Conservation (phyloP, 2,329 filamentous ascomycete genomes). For the Gremmenia infestans region DNA sequence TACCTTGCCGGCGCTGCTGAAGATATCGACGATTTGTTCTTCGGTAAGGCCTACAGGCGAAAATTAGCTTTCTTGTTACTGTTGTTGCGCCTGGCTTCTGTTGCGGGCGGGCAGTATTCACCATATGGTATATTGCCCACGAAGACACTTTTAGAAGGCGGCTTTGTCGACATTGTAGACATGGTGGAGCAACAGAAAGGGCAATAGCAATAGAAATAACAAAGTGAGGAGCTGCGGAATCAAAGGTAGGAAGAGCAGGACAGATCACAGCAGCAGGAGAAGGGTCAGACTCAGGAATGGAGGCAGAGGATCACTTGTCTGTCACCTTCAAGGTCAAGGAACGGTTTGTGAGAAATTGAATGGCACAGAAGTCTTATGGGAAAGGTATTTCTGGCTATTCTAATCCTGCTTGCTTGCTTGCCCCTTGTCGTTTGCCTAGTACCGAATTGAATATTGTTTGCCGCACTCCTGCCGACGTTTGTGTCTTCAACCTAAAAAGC, state of each 20-base stretch:
- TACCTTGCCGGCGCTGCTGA: constrained; percentile 84
- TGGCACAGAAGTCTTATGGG: constrained; percentile 32
- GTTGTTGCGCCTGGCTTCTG: constrained; percentile 3
- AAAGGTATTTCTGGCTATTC: constrained; percentile 33
- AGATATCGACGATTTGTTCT: constrained; percentile 92
- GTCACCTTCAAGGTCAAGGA: constrained; percentile 21
- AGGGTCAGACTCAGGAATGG: constrained; percentile 22
- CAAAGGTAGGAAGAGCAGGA: no score
- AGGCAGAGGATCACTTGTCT: constrained; percentile 24
- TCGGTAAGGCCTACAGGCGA: constrained; percentile 74
- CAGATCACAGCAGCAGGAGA: constrained; percentile 16
- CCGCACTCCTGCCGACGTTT: neutral
- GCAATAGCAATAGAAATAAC: neutral
- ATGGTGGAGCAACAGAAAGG: constrained; percentile 2
- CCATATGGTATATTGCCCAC: constrained; percentile 84
- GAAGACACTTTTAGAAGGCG: constrained; percentile 74
- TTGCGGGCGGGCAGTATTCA: constrained; percentile 33
- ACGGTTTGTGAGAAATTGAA: constrained; percentile 20
- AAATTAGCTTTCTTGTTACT: neutral
- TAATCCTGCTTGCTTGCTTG: constrained; percentile 18
- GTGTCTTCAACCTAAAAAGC: neutral
- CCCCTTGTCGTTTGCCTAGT: constrained; percentile 5
- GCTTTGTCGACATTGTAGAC: constrained; percentile 64
- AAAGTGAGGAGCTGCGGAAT: no score
- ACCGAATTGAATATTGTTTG: constrained; percentile 4